phyloP scores from a whole-genome alignment of 805 yeast genomes.

The Candida endomychidarum region DNA sequence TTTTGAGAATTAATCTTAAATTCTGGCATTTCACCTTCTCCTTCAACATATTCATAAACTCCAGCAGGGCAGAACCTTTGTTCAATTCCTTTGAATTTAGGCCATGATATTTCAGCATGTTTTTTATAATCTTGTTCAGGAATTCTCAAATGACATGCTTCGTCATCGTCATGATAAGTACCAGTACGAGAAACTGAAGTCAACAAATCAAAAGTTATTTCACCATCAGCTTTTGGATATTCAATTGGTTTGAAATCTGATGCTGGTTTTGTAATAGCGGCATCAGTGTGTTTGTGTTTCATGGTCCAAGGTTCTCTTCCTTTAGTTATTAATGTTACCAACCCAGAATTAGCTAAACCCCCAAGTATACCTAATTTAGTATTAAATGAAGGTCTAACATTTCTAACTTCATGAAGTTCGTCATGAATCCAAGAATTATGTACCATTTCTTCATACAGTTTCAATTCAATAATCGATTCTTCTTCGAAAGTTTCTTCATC shows the following conservation, averaged over 20 bases:
- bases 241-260: slow-evolving; percentile 64
- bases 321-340: slow-evolving; percentile 71
- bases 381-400: slow-evolving; percentile 89
- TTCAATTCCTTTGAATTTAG: slow-evolving; percentile 83
- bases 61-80: slow-evolving; percentile 97
- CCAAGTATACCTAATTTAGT: slow-evolving; percentile 72
- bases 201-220: slow-evolving; percentile 82
- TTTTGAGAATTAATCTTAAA: slow-evolving; percentile 95
- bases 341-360: slow-evolving; percentile 81
- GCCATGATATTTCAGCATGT: slow-evolving; percentile 71
- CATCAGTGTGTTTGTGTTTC: slow-evolving; percentile 65
- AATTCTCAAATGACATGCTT: slow-evolving; percentile 77
- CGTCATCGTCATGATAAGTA: slow-evolving; percentile 93
- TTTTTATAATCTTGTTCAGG: slow-evolving; percentile 58
- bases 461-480: slow-evolving; percentile 43
- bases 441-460: slow-evolving; percentile 61
- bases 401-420: slow-evolving; percentile 82
- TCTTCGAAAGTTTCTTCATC: slow-evolving; percentile 43
- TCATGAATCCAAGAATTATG: slow-evolving; percentile 81
- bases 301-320: slow-evolving; percentile 92
- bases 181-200: slow-evolving; percentile 98
- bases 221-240: slow-evolving; percentile 96
- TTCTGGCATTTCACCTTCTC: slow-evolving; percentile 48
- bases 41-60: slow-evolving; percentile 85
- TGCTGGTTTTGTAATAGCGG: slow-evolving; percentile 70